phyloP scores from a whole-genome alignment of 495 filamentous ascomycete genomes.

The Cladorrhinum samala region DNA sequence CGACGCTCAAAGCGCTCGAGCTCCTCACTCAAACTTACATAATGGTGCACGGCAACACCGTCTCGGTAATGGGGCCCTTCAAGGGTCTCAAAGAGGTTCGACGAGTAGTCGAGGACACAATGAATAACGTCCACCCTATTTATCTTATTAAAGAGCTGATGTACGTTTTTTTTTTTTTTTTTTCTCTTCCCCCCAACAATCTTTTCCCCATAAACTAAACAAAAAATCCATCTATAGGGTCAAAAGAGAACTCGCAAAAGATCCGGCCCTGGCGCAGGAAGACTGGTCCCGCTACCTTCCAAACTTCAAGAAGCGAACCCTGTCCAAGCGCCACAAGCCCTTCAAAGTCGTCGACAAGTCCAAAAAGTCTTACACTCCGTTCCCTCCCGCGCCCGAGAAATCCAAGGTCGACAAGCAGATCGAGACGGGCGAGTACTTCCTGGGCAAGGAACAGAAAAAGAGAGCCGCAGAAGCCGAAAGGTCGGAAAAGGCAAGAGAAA shows the following conservation, averaged over 20 bases:
- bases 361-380: conserved; percentile 91
- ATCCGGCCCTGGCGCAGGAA: conserved; percentile 78
- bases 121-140: conserved; percentile 81
- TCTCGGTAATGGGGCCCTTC: conserved; percentile 82
- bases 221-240: conserved; percentile 49
- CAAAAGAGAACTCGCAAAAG: conserved; percentile 94
- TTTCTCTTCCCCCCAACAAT: not conserved
- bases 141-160: conserved; percentile 88
- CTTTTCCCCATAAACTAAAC: too few species aligned
- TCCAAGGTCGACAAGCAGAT: conserved; percentile 98
- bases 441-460: conserved; percentile 86
- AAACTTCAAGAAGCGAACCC: conserved; percentile 93
- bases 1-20: conserved; percentile 78
- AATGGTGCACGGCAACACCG: conserved; percentile 95
- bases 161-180: conserved; percentile 16
- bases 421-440: conserved; percentile 95
- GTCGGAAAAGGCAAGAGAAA: conserved; percentile 72
- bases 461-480: conserved; percentile 70
- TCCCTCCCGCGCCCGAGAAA: conserved; percentile 55
- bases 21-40: conserved; percentile 92
- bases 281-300: conserved; percentile 96
- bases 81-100: conserved; percentile 92
- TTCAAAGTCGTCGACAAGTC: conserved; percentile 85
- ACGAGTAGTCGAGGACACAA: conserved; percentile 86
- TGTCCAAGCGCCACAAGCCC: conserved; percentile 76